phyloP scores from a whole-genome alignment of 2,329 filamentous ascomycete genomes.

The Paecilomyces niveus region DNA sequence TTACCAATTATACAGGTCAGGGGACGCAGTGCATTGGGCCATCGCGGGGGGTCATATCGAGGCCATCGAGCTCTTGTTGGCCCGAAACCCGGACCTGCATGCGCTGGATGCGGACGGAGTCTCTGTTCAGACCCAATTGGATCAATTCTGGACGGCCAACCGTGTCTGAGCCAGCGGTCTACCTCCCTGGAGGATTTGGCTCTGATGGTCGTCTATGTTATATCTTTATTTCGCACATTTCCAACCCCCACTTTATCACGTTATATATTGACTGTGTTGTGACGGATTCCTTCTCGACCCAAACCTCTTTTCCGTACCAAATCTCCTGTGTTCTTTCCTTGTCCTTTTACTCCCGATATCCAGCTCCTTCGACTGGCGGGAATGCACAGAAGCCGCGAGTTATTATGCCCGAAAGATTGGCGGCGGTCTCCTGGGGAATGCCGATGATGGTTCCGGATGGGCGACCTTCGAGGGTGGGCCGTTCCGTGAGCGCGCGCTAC shows the following conservation, averaged over 20 bases:
- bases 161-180: not conserved
- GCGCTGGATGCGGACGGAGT: not conserved
- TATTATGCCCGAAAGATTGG: not conserved
- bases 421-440: not conserved
- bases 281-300: not conserved
- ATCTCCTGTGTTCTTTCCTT: not conserved
- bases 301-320: not conserved
- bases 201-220: not conserved
- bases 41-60: not conserved
- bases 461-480: too few species aligned
- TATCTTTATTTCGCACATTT: not conserved
- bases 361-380: not conserved
- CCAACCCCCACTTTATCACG: not conserved
- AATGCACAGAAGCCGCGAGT: not conserved
- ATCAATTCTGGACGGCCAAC: not conserved
- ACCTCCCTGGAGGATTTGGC: not conserved
- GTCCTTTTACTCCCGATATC: not conserved
- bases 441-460: not conserved
- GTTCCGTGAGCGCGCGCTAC: too few species aligned
- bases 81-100: not conserved
- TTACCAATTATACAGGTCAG: not conserved
- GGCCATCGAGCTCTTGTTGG: not conserved
- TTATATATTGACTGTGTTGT: not conserved
- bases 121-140: not conserved
- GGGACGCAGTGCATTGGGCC: not conserved